phyloP scores from a whole-genome alignment of 495 filamentous ascomycete species.

The Talaromyces thailandensis region DNA sequence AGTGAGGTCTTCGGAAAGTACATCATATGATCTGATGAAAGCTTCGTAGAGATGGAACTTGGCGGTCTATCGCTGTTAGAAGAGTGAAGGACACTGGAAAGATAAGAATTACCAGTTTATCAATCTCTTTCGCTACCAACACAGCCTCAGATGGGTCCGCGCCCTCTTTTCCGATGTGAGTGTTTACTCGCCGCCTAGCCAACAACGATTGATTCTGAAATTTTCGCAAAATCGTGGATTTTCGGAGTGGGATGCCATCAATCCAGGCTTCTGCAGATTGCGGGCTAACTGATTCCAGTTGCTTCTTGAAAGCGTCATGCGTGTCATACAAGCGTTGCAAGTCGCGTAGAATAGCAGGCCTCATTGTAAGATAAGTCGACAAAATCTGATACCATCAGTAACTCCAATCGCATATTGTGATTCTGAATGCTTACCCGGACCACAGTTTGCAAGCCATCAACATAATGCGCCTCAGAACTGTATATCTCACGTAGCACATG shows the following conservation, averaged over 20 bases:
- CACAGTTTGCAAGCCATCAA: conserved; percentile 76
- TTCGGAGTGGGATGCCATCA: neutral
- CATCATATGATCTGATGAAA: conserved; percentile 78
- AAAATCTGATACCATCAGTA: conserved; percentile 19
- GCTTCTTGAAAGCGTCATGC: conserved; percentile 29
- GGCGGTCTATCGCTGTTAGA: conserved; percentile 46
- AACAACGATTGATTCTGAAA: conserved; percentile 23
- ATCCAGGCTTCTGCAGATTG: neutral
- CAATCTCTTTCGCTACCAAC: conserved; percentile 70
- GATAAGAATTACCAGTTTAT: conserved; percentile 49
- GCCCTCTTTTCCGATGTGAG: conserved; percentile 31
- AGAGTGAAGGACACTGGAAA: neutral
- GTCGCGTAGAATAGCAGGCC: conserved; percentile 34
- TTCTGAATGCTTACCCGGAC: conserved; percentile 58
- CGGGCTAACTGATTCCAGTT: conserved; percentile 2
- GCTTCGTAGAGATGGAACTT: conserved; percentile 81
- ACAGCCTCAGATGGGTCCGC: conserved; percentile 64
- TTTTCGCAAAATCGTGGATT: conserved; percentile 12
- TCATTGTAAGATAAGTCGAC: conserved; percentile 22
- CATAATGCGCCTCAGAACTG: conserved; percentile 78
- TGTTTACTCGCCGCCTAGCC: conserved; percentile 19
- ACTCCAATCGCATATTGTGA: neutral
- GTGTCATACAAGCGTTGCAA: conserved; percentile 32
- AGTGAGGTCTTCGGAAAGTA: conserved; percentile 69
- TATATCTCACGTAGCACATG: conserved; percentile 77